These are phyloP conservation scores for Wickerhamiella infanticola DNA, from an alignment of 1,139 yeast species.

Conservation along the genomic window DNA sequence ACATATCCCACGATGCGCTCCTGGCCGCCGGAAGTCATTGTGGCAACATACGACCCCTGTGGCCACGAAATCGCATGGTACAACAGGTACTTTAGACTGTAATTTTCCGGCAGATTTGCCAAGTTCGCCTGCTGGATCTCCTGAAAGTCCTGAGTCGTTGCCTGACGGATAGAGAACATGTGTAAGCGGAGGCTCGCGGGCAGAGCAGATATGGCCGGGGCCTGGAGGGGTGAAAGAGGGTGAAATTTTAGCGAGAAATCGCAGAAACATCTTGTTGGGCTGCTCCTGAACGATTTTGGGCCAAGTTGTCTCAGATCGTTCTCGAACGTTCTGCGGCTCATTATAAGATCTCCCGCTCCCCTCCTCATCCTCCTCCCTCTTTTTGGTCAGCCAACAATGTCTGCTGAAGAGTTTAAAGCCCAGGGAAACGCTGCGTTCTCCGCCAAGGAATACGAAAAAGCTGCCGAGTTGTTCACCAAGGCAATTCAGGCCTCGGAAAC, in stretches of 20 bases:
- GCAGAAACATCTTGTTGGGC: too few relatives aligned
- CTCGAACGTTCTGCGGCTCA: neutral
- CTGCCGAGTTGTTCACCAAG: conserved; percentile 64
- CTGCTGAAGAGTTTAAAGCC: conserved; percentile 21
- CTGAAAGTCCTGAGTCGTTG: conserved; percentile 72
- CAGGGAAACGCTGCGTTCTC: conserved; percentile 86
- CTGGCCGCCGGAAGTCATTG: conserved; percentile 35
- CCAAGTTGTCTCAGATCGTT: neutral
- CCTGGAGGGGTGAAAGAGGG: too few relatives aligned
- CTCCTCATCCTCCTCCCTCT: neutral
- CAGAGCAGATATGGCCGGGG: neutral
- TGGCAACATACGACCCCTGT: conserved; percentile 91
- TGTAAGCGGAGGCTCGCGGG: neutral
- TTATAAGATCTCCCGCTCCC: neutral
- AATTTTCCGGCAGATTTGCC: conserved; percentile 88
- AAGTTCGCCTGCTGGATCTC: conserved; percentile 95
- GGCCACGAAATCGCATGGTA: conserved; percentile 96
- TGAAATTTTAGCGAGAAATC: too few relatives aligned
- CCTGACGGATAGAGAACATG: conserved; percentile 67
- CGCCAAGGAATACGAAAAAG: conserved; percentile 67
- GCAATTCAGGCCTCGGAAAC: conserved; percentile 70
- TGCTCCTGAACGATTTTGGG: too few relatives aligned
- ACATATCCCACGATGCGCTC: conserved; percentile 90
- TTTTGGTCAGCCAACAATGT: conserved; percentile 2
- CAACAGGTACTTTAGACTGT: conserved; percentile 79